A percentile compares a stretch with the other conserved stretches of the same genome.
Conservation (phyloP, 2,329 filamentous ascomycete species). For the Ceratocystis colombiana region DNA sequence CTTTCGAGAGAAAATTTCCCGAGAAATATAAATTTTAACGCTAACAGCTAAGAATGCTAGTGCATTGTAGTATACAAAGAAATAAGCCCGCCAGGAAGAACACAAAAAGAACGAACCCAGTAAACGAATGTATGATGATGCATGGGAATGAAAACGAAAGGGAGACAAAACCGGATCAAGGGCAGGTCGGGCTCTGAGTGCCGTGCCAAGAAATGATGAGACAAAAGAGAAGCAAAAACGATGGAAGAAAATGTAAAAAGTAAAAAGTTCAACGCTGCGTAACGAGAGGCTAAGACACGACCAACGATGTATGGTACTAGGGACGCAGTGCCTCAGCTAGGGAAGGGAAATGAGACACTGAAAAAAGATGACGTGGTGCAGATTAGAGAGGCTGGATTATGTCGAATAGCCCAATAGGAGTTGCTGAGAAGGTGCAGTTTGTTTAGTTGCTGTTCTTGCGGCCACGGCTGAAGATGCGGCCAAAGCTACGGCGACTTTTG, state of each 20-base stretch:
- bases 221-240: slow-evolving; percentile 2
- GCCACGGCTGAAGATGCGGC: slow-evolving; percentile 17
- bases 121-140: slow-evolving; percentile 15
- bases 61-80: neutral
- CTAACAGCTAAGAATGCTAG: slow-evolving; percentile 11
- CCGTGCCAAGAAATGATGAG: slow-evolving; percentile 15
- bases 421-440: neutral
- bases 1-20: neutral
- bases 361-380: slow-evolving; percentile 8
- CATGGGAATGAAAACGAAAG: neutral
- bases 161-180: slow-evolving; percentile 1
- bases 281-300: slow-evolving; percentile 5
- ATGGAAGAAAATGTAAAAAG: slow-evolving; percentile 15
- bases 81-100: neutral
- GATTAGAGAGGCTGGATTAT: neutral
- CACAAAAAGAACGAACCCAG: neutral
- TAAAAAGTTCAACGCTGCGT: slow-evolving; percentile 18
- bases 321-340: neutral
- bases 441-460: slow-evolving; percentile 22
- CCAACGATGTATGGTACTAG: neutral
- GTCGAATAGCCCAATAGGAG: neutral
- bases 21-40: slow-evolving; percentile 12
- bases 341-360: slow-evolving; percentile 4
- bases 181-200: slow-evolving; percentile 13
- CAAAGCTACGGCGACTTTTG: slow-evolving; percentile 18